phyloP scores from a whole-genome alignment of 2,329 filamentous ascomycete genomes.

The Monilinia vaccinii-corymbosi region DNA sequence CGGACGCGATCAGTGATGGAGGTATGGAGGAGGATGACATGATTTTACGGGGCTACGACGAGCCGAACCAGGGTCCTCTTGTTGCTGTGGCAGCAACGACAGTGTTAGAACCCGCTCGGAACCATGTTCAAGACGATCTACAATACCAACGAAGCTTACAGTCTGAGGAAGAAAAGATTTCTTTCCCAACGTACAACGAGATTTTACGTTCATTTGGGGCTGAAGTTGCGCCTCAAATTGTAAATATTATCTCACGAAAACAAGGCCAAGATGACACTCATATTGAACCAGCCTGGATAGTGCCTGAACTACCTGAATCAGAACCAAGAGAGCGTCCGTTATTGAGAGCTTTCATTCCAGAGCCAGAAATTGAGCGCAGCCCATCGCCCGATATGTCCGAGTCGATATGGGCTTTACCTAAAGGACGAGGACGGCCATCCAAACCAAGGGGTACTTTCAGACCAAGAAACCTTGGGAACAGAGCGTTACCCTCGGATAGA shows the following conservation, averaged over 20 bases:
- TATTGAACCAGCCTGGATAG: slow-evolving; percentile 25
- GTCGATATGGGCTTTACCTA: slow-evolving; percentile 27
- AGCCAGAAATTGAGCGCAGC: slow-evolving; percentile 18
- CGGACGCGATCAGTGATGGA: slow-evolving; percentile 19
- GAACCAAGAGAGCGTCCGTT: slow-evolving; percentile 13
- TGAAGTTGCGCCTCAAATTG: slow-evolving; percentile 24
- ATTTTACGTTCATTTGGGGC: slow-evolving; percentile 26
- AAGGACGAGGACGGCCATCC: slow-evolving; percentile 5
- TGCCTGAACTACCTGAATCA: slow-evolving; percentile 15
- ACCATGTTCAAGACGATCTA: background rate
- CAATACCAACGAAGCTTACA: background rate
- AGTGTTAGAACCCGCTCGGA: background rate
- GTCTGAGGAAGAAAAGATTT: background rate
- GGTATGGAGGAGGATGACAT: slow-evolving; percentile 28
- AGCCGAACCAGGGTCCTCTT: slow-evolving; percentile 13
- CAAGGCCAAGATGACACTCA: slow-evolving; percentile 15
- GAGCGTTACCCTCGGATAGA: background rate
- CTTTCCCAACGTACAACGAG: slow-evolving; percentile 23
- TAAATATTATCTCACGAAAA: slow-evolving; percentile 22
- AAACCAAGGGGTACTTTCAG: background rate
- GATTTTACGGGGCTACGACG: slow-evolving; percentile 27
- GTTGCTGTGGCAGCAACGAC: background rate
- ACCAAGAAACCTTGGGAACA: background rate
- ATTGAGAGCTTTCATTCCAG: slow-evolving; percentile 14
- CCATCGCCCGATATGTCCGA: slow-evolving; percentile 20